A percentile compares a stretch with the other conserved stretches of the same genome.
These are phyloP conservation scores for Solanum tacnaense DNA, from an alignment of 257 asterid genomes.

Conservation along the genomic window DNA sequence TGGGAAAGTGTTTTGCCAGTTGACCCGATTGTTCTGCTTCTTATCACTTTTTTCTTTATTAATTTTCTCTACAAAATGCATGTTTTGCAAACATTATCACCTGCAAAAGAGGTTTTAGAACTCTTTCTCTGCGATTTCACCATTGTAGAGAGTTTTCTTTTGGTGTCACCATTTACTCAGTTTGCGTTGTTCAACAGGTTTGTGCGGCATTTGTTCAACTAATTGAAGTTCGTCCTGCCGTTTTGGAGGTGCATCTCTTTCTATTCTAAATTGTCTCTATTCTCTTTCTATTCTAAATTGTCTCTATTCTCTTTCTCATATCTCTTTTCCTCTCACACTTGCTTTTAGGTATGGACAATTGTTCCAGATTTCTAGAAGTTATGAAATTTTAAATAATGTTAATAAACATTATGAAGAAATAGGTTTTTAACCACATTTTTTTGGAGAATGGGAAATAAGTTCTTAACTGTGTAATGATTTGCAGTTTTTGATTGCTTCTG, in stretches of 20 bases:
- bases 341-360: neutral
- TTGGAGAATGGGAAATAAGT: neutral
- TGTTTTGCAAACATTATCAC: neutral
- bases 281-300: neutral
- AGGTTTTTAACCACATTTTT: neutral
- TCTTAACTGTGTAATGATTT: neutral
- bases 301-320: neutral
- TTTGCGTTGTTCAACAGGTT: constrained; percentile 42
- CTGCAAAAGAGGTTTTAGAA: neutral
- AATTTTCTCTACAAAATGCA: neutral
- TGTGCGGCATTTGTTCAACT: constrained; percentile 96
- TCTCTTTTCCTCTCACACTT: neutral
- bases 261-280: neutral
- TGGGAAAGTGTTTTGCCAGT: neutral
- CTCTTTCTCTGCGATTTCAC: neutral
- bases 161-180: neutral
- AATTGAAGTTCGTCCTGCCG: constrained; percentile 70
- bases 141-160: neutral
- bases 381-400: neutral
- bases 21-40: neutral
- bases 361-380: neutral
- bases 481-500: neutral
- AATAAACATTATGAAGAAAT: neutral
- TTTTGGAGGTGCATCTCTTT: constrained; percentile 51
- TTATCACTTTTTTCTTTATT: neutral